Evolutionary conservation across 306 rosid species (phyloP), one percentile per base, ranked within the genome.

Genomic region (Cicer bijugum): DNA sequence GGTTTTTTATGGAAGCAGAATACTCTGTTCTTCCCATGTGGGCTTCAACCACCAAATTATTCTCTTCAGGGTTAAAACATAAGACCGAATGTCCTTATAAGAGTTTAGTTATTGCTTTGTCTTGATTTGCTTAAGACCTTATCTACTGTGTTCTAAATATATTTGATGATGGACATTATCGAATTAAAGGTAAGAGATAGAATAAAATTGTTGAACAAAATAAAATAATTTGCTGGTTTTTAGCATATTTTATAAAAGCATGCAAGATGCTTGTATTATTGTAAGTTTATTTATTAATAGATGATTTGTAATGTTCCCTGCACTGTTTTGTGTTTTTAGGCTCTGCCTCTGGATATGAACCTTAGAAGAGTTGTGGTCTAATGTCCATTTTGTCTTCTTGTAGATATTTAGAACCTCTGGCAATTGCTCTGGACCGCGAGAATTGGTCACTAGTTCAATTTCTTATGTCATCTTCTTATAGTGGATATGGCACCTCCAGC

Each of bases 371-470:
- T 68, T 20, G 51, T 45, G 57, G 35, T n/a, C 16, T 75, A 57
- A 69, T 51, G 35, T 75, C 57, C 23, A 8, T 73, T 77, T 78
- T 80, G 78, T 72, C 20, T 69, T 69, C 83, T 74, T 82, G 59
- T 80, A 95, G 97, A 55, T 95, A 90, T 82, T 84, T 95, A 87
- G 99, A 91, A 84, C 97, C 96, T 76, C 91, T 95, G 76, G 99
- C 99, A 74, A 81, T 87, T 82, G 99, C 99, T 68, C 80, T 95
- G 85, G 99, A 95, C 66, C 81, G 77, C 16, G 99, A 88, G 87
- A 90, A 85, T 80, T 91, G 99, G 99, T 91, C 99, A 59, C 92
- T 95, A 33, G 99, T 95, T 88, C 97, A 95, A 82, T 86, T 90
- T 46, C 99, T 95, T 40, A 81, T 95, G 86, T 90, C 99, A 80